Evolutionary conservation across 129 eudicot genomes (phyloP).

Genomic region (Rutidosis leptorrhynchoides): DNA sequence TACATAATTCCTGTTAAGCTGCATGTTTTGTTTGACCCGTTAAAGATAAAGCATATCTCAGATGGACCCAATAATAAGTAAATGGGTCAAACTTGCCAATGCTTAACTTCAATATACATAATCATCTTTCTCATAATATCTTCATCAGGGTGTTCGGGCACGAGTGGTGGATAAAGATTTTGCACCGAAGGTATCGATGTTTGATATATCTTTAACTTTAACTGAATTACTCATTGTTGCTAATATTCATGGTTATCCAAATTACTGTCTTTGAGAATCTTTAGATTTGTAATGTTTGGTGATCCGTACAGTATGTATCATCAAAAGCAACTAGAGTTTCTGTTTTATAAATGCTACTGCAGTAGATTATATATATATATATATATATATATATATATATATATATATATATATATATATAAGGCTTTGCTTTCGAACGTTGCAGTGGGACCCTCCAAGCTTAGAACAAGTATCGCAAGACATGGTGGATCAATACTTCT

Average conservation of each 20-base stretch:
- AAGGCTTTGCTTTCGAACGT: neutral
- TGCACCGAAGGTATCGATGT: constrained; percentile 65
- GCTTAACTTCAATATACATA: no score
- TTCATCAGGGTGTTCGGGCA: constrained; percentile 77
- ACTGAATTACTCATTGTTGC: neutral
- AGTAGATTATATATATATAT: no score
- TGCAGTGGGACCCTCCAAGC: constrained; percentile 87
- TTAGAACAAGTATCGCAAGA: constrained; percentile 57
- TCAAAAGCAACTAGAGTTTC: no score
- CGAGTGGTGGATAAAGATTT: constrained; percentile 70
- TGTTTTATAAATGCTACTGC: neutral
- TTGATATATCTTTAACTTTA: neutral
- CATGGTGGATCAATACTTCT: constrained; percentile 71
- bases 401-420: no score
- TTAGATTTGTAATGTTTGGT: neutral
- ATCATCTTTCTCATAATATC: neutral
- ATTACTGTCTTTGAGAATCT: neutral
- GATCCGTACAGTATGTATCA: no score
- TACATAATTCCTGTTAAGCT: no score
- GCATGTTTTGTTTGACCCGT: neutral
- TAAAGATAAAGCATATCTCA: neutral
- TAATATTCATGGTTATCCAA: neutral
- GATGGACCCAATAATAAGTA: neutral
- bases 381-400: no score
- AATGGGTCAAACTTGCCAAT: neutral